A percentile compares a stretch with the other conserved stretches of the same genome.
phyloP scores from a whole-genome alignment of 106 monocot genomes.

The Platanthera zijinensis region DNA sequence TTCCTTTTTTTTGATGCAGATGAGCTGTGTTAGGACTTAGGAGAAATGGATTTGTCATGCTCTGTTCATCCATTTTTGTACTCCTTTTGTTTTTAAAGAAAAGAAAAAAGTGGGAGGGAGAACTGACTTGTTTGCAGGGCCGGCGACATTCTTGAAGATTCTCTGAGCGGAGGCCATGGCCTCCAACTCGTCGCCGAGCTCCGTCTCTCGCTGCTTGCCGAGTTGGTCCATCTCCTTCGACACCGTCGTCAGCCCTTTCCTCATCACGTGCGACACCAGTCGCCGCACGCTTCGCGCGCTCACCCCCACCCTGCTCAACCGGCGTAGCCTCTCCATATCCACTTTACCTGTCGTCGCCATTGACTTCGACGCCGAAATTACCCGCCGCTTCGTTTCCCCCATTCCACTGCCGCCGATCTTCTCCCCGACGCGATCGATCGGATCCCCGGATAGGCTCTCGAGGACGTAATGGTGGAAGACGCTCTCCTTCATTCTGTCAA shows the following conservation, averaged over 20 bases:
- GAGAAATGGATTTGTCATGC: no score
- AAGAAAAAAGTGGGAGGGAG: not conserved
- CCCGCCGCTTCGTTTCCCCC: not conserved
- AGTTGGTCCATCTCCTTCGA: not conserved
- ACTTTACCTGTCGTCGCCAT: not conserved
- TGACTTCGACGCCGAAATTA: not conserved
- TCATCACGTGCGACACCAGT: constrained; percentile 8
- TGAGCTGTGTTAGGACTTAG: no score
- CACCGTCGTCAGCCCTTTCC: constrained; percentile 10
- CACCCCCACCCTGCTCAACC: constrained; percentile 7
- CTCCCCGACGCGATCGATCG: not conserved
- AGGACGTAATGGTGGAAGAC: constrained; percentile 15
- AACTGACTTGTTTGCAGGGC: constrained; percentile 15
- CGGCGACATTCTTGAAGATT: constrained; percentile 16
- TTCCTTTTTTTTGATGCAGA: no score
- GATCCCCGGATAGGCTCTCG: constrained; percentile 13
- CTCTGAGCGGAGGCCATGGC: constrained; percentile 4
- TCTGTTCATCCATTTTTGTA: no score
- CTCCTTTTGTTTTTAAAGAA: no score
- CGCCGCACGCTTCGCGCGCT: constrained; percentile 7
- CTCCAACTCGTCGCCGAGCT: constrained; percentile 7
- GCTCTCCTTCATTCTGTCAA: constrained; percentile 20
- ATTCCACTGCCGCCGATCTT: not conserved
- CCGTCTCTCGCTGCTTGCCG: constrained; percentile 1
- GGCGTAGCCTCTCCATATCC: constrained; percentile 9